phyloP scores from a whole-genome alignment of 106 monocot genomes.

The Apostasia ramifera region DNA sequence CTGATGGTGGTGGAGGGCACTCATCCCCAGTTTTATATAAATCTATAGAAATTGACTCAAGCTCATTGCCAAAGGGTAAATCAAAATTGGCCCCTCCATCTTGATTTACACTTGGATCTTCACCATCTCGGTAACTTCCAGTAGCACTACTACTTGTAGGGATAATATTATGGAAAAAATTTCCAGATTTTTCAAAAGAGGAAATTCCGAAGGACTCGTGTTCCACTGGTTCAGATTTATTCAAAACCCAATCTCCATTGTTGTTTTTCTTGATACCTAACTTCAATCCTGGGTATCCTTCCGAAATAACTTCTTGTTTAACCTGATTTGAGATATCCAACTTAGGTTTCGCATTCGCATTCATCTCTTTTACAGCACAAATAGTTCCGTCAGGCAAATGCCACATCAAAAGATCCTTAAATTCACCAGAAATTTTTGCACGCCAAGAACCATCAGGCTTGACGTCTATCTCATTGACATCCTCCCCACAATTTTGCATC shows the following conservation, averaged over 20 bases:
- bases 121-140: constrained; percentile 45
- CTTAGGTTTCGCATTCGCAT: constrained; percentile 22
- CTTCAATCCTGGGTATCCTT: constrained; percentile 31
- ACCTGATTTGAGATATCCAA: constrained; percentile 18
- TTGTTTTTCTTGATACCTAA: constrained; percentile 45
- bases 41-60: constrained; percentile 35
- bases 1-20: constrained; percentile 8
- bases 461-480: constrained; percentile 77
- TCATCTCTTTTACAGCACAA: constrained; percentile 12
- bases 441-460: constrained; percentile 97
- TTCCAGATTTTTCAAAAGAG: constrained; percentile 17
- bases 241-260: constrained; percentile 48
- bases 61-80: constrained; percentile 28
- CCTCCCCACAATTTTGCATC: constrained; percentile 76
- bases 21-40: constrained; percentile 14
- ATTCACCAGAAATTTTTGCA: constrained; percentile 52
- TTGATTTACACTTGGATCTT: constrained; percentile 50
- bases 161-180: constrained; percentile 19
- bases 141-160: constrained; percentile 39
- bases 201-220: constrained; percentile 24
- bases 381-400: constrained; percentile 81
- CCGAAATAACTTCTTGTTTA: constrained; percentile 46
- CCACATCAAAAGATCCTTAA: constrained; percentile 54
- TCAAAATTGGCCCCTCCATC: constrained; percentile 38
- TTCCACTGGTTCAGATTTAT: constrained; percentile 28